Evolutionary conservation across 768 basidiomycete genomes (phyloP), one percentile per base, ranked within the genome.

Genomic region (Astraeus odoratus): DNA sequence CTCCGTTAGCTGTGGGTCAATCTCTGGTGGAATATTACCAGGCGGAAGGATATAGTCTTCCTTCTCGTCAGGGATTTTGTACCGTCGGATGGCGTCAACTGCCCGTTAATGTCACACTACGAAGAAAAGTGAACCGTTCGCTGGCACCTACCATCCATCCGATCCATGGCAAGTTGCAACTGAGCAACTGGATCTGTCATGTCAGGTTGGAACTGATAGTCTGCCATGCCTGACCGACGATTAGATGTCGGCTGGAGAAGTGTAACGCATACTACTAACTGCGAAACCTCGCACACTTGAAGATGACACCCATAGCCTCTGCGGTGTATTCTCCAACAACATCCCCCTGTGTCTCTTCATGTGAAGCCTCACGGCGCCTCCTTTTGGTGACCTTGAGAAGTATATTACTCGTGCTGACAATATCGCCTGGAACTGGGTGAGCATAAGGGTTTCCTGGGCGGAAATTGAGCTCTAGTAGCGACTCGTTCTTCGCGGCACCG

Each of bases 171-270:
- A 10, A 71, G 53, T 4, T 88, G 80, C 43, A 98, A 65, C 46
- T 78, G 69, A 2, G 81, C 63, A 3, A 90, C 67, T 3, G 84
- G 81, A 56, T 95, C 91, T 12, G 77, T 62, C 59, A 72, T 67
- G 46, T 85, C 72, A 1, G 90, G 90, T 49, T 82, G 76, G 63
- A 81, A 96, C 63, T 96, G 93, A 60, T 81, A 96, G 62, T 98
- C 95, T 30, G 83, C 88, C 87, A 97, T 91, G 46, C 82, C 95
- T 97, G 25, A 46, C 25, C 44, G 23, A 7, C 15, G 20, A 13
- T 48, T 5, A 43, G 38, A 8, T 29, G 30, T 18, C 12, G 15
- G 35, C 43, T 34, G 7, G 18, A 19, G 10, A 6, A 5, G 18
- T 44, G 35, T n/a, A 27, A 31, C 39, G 18, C 19, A 43, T 26